A percentile compares a stretch with the other conserved stretches of the same genome.
phyloP scores from a whole-genome alignment of 441 rosid species.

The Populus hybrid region DNA sequence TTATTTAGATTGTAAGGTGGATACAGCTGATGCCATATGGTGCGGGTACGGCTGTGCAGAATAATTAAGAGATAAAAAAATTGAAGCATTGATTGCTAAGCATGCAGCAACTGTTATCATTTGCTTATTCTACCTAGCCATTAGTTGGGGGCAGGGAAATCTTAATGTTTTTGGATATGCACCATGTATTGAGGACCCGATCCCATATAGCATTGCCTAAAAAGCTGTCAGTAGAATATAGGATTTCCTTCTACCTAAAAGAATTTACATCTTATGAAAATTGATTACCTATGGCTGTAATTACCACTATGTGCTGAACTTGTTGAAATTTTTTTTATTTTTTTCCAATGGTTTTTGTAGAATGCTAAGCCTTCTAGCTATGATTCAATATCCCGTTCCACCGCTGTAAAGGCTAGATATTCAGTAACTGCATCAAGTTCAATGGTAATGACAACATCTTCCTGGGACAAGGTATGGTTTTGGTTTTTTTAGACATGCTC shows the following conservation, averaged over 20 bases:
- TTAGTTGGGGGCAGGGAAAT: background rate
- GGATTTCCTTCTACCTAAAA: background rate
- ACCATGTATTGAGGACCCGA: background rate
- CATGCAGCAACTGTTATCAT: background rate
- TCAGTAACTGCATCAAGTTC: constrained; percentile 35
- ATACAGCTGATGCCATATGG: background rate
- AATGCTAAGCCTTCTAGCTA: constrained; percentile 52
- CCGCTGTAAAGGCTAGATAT: constrained; percentile 46
- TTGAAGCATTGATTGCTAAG: background rate
- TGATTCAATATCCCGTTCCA: constrained; percentile 60
- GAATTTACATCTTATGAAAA: background rate
- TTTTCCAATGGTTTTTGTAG: constrained; percentile 40
- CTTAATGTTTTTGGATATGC: background rate
- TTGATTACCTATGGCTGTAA: background rate
- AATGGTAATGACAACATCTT: constrained; percentile 37
- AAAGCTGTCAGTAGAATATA: background rate
- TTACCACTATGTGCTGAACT: background rate
- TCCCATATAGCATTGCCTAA: background rate
- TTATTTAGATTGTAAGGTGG: background rate
- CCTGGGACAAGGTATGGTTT: constrained; percentile 73
- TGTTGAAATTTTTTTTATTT: background rate
- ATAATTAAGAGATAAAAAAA: background rate
- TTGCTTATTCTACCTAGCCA: background rate
- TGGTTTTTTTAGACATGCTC: constrained; percentile 6
- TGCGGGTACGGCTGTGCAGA: background rate